phyloP scores from a whole-genome alignment of 1,284 basidiomycete species.

The Ceratobasidium sp. region DNA sequence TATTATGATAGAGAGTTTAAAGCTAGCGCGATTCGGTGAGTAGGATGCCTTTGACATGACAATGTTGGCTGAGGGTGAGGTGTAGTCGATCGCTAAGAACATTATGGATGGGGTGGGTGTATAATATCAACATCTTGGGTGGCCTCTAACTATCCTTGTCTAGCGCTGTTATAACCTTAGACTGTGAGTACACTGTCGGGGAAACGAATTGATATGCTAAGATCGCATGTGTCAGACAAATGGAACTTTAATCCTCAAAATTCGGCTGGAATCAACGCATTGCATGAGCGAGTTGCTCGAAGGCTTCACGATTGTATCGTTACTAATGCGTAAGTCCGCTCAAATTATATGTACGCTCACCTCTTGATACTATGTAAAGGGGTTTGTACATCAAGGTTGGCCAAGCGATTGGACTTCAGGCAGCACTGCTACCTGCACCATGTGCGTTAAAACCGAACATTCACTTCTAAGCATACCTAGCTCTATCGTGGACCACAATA shows the following conservation, averaged over 20 bases:
- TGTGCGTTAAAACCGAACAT: background rate
- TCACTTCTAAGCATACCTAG: background rate
- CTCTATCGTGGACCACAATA: background rate
- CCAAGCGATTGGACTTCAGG: slow-evolving; percentile 35
- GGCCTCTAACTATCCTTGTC: background rate
- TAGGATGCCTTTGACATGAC: background rate
- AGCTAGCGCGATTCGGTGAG: slow-evolving; percentile 39
- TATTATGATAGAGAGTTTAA: slow-evolving; percentile 39
- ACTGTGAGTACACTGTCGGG: slow-evolving; percentile 21
- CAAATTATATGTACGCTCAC: background rate
- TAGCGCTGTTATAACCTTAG: slow-evolving; percentile 26
- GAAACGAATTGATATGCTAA: background rate
- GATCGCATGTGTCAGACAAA: slow-evolving; percentile 25
- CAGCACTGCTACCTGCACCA: slow-evolving; percentile 31
- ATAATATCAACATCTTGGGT: background rate
- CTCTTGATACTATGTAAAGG: background rate
- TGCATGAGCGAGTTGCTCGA: slow-evolving; percentile 43
- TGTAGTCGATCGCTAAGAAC: slow-evolving; percentile 30
- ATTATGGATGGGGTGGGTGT: slow-evolving; percentile 39
- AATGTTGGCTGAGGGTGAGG: background rate
- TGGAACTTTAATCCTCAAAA: slow-evolving; percentile 45
- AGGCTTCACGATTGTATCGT: slow-evolving; percentile 40
- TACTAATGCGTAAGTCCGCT: slow-evolving; percentile 23
- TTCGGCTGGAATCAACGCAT: slow-evolving; percentile 39
- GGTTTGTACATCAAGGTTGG: slow-evolving; percentile 46